Evolutionary conservation across 1,284 basidiomycete genomes (phyloP).

Genomic region (Xerocomus tenax): DNA sequence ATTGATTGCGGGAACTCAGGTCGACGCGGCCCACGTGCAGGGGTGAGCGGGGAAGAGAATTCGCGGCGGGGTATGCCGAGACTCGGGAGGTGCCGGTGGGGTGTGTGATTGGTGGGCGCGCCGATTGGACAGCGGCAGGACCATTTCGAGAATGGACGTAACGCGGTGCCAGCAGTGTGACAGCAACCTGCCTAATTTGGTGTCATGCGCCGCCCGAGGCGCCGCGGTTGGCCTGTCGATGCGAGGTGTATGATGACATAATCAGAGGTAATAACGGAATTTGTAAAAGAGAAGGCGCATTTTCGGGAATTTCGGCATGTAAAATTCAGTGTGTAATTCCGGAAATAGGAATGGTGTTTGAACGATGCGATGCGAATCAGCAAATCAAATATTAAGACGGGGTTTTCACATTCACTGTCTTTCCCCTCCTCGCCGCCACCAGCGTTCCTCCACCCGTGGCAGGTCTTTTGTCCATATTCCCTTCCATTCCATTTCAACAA

Average conservation of each 20-base stretch:
- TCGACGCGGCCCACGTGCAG: conserved; percentile 4
- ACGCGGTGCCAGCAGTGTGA: conserved; percentile 16
- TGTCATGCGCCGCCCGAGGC: conserved; percentile 22
- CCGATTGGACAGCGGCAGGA: conserved; percentile 10
- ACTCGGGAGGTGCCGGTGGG: conserved; percentile 25
- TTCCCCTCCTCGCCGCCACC: conserved; percentile 9
- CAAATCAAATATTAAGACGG: conserved; percentile 35
- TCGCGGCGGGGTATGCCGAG: conserved; percentile 17
- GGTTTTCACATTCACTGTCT: conserved; percentile 21
- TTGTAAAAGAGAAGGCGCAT: conserved; percentile 24
- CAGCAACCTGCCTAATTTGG: conserved; percentile 23
- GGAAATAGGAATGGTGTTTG: conserved; percentile 14
- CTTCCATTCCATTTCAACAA: conserved; percentile 23
- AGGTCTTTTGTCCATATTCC: conserved; percentile 12
- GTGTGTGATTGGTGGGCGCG: conserved; percentile 16
- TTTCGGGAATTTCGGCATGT: conserved; percentile 27
- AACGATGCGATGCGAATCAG: conserved; percentile 31
- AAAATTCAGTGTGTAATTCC: conserved; percentile 14
- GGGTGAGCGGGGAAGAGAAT: conserved; percentile 12
- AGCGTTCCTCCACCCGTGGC: conserved; percentile 1
- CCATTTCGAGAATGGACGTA: conserved; percentile 13
- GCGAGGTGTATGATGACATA: conserved; percentile 22
- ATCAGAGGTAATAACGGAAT: conserved; percentile 30
- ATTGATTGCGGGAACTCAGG: conserved; percentile 2
- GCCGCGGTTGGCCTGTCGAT: conserved; percentile 29